phyloP scores from a whole-genome alignment of 1,284 basidiomycete genomes.

The Takashimella koratensis region DNA sequence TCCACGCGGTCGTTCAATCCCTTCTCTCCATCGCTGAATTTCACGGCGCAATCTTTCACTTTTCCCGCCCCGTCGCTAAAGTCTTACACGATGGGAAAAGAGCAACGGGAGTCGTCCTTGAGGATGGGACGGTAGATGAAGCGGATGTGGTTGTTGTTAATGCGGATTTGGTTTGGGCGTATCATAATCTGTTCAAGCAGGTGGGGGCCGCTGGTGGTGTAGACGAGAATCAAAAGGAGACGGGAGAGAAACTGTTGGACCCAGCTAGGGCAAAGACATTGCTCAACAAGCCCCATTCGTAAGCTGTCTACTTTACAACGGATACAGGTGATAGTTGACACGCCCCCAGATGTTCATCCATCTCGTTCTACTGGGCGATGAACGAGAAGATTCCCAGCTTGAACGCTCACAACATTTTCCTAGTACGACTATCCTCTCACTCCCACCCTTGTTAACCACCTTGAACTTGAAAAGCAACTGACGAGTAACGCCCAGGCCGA shows the following conservation, averaged over 20 bases:
- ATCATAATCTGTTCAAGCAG: constrained; percentile 51
- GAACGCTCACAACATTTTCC: constrained; percentile 54
- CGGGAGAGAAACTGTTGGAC: constrained; percentile 16
- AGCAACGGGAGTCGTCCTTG: constrained; percentile 51
- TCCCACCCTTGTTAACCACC: constrained; percentile 8
- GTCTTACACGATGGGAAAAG: constrained; percentile 42
- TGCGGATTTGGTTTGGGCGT: constrained; percentile 55
- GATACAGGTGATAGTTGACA: background rate
- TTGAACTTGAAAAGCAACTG: constrained; percentile 21
- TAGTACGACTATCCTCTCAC: constrained; percentile 21
- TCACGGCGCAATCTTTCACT: constrained; percentile 50
- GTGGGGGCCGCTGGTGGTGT: constrained; percentile 14
- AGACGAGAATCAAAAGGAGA: constrained; percentile 1
- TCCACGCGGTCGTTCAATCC: constrained; percentile 51
- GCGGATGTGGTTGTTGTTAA: constrained; percentile 56
- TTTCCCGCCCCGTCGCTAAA: constrained; percentile 46
- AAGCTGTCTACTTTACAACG: constrained; percentile 4
- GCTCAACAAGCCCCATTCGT: constrained; percentile 40
- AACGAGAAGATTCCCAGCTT: constrained; percentile 49
- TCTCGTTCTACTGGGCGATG: constrained; percentile 57
- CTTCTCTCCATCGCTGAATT: constrained; percentile 51
- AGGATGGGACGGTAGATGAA: constrained; percentile 46
- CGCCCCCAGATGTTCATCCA: constrained; percentile 52
- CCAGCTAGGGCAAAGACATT: constrained; percentile 30
- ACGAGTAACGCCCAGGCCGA: too few species aligned